Percentiles rank a stretch among this genome's conserved stretches.
Evolutionary conservation across 1,284 basidiomycete genomes (phyloP).

Genomic region (Spongiforma sp.): DNA sequence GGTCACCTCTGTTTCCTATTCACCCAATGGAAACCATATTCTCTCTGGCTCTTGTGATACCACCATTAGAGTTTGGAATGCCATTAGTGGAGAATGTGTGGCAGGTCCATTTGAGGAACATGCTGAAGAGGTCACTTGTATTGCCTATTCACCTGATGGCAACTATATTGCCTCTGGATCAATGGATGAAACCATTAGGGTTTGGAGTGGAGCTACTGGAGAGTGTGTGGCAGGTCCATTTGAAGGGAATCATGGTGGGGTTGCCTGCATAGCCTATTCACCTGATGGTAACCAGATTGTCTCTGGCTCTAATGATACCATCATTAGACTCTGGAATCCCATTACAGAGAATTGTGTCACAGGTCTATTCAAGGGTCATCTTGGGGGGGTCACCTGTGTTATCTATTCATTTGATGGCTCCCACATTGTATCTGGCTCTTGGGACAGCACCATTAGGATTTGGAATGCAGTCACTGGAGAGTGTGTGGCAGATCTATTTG

Average conservation of each 20-base stretch:
- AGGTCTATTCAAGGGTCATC: background rate
- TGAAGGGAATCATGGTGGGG: slow-evolving; percentile 4
- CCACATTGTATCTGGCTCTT: slow-evolving; percentile 21
- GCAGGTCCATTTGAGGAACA: slow-evolving; percentile 9
- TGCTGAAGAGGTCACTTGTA: background rate
- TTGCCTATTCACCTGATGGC: slow-evolving; percentile 28
- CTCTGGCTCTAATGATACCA: slow-evolving; percentile 25
- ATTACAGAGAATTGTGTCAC: background rate
- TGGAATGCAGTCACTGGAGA: slow-evolving; percentile 22
- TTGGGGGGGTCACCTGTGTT: slow-evolving; percentile 4
- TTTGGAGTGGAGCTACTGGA: slow-evolving; percentile 19
- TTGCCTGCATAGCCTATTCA: slow-evolving; percentile 21
- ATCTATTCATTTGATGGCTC: slow-evolving; percentile 23
- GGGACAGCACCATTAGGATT: slow-evolving; percentile 25
- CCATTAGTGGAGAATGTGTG: slow-evolving; percentile 2
- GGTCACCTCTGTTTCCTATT: background rate
- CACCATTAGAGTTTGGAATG: slow-evolving; percentile 11
- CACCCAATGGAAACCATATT: slow-evolving; percentile 20
- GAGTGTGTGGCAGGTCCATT: slow-evolving; percentile 6
- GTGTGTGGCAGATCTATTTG: slow-evolving; percentile 23
- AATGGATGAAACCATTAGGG: slow-evolving; percentile 1
- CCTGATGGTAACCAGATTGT: slow-evolving; percentile 15
- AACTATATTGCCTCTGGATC: slow-evolving; percentile 16
- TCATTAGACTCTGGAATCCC: slow-evolving; percentile 1
- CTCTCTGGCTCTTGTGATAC: background rate